Conservation (phyloP, 306 rosid genomes). For the Vigna radiata region DNA sequence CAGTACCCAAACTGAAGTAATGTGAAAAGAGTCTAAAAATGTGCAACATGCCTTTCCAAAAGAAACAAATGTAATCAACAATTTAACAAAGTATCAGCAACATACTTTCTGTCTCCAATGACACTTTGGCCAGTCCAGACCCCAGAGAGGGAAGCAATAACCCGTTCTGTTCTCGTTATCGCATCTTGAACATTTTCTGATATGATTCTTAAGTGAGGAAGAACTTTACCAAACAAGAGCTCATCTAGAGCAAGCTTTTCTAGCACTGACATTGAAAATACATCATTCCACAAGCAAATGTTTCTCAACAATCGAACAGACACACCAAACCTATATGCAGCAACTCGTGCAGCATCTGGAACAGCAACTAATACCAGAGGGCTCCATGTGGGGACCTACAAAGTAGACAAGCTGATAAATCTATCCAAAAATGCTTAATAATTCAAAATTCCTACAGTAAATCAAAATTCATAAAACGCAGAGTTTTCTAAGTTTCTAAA, state of each 20-base stretch:
- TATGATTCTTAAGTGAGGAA: constrained; percentile 82
- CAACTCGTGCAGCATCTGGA: constrained; percentile 88
- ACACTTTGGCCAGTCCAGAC: constrained; percentile 88
- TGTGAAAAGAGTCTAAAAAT: constrained; percentile 12
- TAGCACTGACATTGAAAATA: constrained; percentile 66
- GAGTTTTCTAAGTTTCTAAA: not conserved
- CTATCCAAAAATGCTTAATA: constrained; percentile 24
- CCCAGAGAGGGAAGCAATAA: constrained; percentile 78
- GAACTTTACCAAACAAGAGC: constrained; percentile 71
- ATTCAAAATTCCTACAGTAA: constrained; percentile 26
- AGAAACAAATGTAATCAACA: constrained; percentile 21
- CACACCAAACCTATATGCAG: constrained; percentile 89
- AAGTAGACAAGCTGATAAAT: constrained; percentile 31
- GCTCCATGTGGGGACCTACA: constrained; percentile 93
- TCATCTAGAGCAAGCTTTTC: constrained; percentile 94
- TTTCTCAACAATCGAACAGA: constrained; percentile 89
- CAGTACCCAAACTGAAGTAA: not conserved
- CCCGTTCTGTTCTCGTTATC: constrained; percentile 84
- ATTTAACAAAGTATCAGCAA: constrained; percentile 12
- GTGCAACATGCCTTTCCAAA: constrained; percentile 32
- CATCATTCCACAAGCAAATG: constrained; percentile 88
- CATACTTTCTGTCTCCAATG: constrained; percentile 71
- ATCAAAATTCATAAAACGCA: constrained; percentile 30
- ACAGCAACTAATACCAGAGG: constrained; percentile 74
- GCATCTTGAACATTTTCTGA: constrained; percentile 87